phyloP scores from a whole-genome alignment of 768 basidiomycete genomes.

The Lentinula lateritia region DNA sequence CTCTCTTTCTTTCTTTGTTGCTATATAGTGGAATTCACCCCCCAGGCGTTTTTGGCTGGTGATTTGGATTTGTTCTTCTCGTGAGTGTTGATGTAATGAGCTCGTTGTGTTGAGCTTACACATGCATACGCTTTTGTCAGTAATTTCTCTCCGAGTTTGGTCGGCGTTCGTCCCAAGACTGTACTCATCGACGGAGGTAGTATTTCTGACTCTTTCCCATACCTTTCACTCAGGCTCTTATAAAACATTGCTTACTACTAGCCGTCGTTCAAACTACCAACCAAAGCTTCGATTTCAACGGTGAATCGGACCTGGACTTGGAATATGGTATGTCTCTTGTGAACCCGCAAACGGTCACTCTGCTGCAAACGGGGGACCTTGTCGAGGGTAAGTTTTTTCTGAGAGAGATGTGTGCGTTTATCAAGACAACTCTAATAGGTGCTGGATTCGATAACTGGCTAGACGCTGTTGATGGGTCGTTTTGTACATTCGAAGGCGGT shows the following conservation, averaged over 20 bases:
- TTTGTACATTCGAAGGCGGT: slow-evolving; percentile 41
- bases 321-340: slow-evolving; percentile 41
- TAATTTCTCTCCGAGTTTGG: slow-evolving; percentile 28
- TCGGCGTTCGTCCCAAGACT: slow-evolving; percentile 25
- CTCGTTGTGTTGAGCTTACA: background rate
- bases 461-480: slow-evolving; percentile 36
- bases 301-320: slow-evolving; percentile 43
- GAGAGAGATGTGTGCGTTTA: no score
- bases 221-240: no score
- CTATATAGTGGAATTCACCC: slow-evolving; percentile 31
- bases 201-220: background rate
- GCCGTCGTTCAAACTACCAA: slow-evolving; percentile 23
- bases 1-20: background rate
- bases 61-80: slow-evolving; percentile 24
- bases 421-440: slow-evolving; percentile 17
- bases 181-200: slow-evolving; percentile 32
- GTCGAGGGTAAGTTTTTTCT: slow-evolving; percentile 19
- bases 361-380: slow-evolving; percentile 36
- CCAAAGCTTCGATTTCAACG: slow-evolving; percentile 26
- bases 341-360: slow-evolving; percentile 25
- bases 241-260: slow-evolving; percentile 4
- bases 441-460: slow-evolving; percentile 39
- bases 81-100: background rate
- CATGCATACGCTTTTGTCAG: slow-evolving; percentile 6
- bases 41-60: slow-evolving; percentile 27